Conservation (phyloP, 2,329 filamentous ascomycete species). For the Alternaria gaisen region DNA sequence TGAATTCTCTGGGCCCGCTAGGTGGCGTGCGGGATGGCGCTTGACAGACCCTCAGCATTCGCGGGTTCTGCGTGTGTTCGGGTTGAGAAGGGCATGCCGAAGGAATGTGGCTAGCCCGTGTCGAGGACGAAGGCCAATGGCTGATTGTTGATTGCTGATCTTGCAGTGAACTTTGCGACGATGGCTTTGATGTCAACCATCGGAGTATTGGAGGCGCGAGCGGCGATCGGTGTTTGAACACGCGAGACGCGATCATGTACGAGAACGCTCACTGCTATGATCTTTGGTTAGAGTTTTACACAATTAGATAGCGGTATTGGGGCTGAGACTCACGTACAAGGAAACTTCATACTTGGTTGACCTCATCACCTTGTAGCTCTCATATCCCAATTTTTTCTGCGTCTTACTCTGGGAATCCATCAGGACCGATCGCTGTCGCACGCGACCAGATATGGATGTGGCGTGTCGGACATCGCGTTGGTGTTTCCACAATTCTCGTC, state of each 20-base stretch:
- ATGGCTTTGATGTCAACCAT: neutral
- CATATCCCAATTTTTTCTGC: too few species aligned
- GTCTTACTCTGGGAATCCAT: too few species aligned
- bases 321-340: too few species aligned
- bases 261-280: neutral
- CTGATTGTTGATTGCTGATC: too few species aligned
- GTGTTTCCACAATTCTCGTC: too few species aligned
- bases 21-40: neutral
- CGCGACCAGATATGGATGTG: too few species aligned
- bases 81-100: neutral
- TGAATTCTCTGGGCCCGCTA: neutral
- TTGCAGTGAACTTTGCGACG: neutral
- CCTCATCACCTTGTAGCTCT: too few species aligned
- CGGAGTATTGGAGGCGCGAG: neutral
- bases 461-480: too few species aligned
- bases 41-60: neutral
- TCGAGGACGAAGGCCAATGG: neutral
- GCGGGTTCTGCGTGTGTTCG: neutral
- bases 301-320: neutral
- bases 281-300: neutral
- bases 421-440: too few species aligned
- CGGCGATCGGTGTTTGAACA: neutral
- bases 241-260: neutral
- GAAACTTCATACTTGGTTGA: too few species aligned
- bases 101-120: neutral